Percentiles rank a stretch among this genome's conserved stretches.
These are phyloP conservation scores for Stagonosporopsis vannaccii DNA, from an alignment of 2,329 filamentous ascomycete species.

Conservation along the genomic window DNA sequence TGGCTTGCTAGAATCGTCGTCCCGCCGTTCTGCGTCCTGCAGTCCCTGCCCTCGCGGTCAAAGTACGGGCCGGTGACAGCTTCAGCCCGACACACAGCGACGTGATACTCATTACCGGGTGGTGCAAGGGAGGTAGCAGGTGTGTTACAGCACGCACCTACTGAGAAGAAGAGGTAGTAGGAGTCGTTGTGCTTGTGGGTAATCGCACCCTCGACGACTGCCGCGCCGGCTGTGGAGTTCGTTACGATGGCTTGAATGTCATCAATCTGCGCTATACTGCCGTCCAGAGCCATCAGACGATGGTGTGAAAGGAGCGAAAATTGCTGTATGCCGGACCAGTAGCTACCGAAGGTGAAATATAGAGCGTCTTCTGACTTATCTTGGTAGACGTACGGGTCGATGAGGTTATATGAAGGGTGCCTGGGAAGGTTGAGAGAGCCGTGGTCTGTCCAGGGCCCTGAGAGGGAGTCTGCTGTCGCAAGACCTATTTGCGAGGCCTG, in stretches of 20 bases:
- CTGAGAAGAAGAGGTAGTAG: constrained; percentile 70
- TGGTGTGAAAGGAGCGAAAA: constrained; percentile 52
- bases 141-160: constrained; percentile 66
- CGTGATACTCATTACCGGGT: constrained; percentile 66
- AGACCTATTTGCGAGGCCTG: constrained; percentile 68
- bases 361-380: constrained; percentile 39
- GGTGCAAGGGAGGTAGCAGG: constrained; percentile 54
- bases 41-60: constrained; percentile 32
- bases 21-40: constrained; percentile 63
- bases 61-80: constrained; percentile 60
- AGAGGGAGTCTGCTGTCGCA: constrained; percentile 56
- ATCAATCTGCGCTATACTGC: not conserved
- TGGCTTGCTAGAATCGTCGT: constrained; percentile 67
- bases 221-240: constrained; percentile 27
- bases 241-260: constrained; percentile 27
- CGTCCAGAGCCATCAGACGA: constrained; percentile 17
- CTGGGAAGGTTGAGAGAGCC: constrained; percentile 55
- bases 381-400: constrained; percentile 59
- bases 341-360: constrained; percentile 69
- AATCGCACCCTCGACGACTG: constrained; percentile 58
- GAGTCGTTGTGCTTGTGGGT: constrained; percentile 59
- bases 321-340: constrained; percentile 71
- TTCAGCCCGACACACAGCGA: constrained; percentile 66
- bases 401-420: constrained; percentile 52
- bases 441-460: constrained; percentile 66